Base-by-base conservation (phyloP, 2,329 filamentous ascomycete species). In the Aureobasidium uvarum region DNA sequence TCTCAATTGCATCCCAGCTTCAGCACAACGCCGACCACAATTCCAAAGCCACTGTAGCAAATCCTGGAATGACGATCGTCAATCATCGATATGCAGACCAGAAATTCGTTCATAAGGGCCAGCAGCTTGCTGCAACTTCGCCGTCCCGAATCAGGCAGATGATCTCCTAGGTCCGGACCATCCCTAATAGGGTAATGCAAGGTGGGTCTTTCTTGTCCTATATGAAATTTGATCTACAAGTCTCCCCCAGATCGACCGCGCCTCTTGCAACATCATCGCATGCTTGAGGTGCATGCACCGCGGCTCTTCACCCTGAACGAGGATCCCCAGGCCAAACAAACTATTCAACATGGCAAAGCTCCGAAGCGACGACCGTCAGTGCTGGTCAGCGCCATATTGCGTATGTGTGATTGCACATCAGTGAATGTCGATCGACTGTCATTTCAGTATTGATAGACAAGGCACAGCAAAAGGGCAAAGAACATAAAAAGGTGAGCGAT, bases 321-420 rank as follows among this genome's bases (percentile, higher is more conserved):
- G 25, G 14, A 46, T 31, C 41, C n/a, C 13, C 10, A 43, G n/a
- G 25, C 41, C 55, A 36, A 59, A 23, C 5, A 33, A 7, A 46
- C 28, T 36, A 28, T 5, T 39, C 54, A 58, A 58, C 38, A 58
- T n/a, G 39, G 54, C 38, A 10, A 56, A 41, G 52, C 52, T 28
- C n/a, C 36, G 50, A 56, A 39, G 54, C 20, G 39, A 20, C 20
- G 36, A 39, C 51, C 33, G 31, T 51, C 33, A 18, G n/a, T 38
- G 20, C 52, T 41, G 20, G 38, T 41, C 38, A 56, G 23, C 38
- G 31, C 23, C 8, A 16, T 25, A 62, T 62, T 62, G 58, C 58
- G 58, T 62, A 62, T 62, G 58, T 62, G 58, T 45, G 23, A 50
- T 50, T 39, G 58, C 58, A 62, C 58, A 62, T 62, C 58, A 50